A percentile compares a stretch with the other conserved stretches of the same genome.
These are phyloP conservation scores for Cercospora sesami DNA, from an alignment of 2,329 filamentous ascomycete species.

Conservation along the genomic window DNA sequence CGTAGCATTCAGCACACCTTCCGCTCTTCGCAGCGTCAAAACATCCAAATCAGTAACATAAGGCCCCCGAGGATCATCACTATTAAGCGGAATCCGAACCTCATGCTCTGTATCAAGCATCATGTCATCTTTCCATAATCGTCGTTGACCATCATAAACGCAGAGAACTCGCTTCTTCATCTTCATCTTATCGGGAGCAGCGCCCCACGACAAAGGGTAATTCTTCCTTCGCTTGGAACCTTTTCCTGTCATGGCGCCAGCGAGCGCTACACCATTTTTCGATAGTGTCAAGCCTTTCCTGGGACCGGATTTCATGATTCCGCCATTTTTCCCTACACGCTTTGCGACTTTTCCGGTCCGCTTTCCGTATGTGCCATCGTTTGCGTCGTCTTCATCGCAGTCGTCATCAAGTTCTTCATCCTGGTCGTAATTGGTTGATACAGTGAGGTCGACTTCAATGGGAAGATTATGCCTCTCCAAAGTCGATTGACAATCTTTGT, in stretches of 20 bases:
- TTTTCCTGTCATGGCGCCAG: slow-evolving; percentile 48
- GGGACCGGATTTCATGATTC: slow-evolving; percentile 45
- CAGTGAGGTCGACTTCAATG: slow-evolving; percentile 48
- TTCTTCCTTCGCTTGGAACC: slow-evolving; percentile 89
- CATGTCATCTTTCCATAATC: slow-evolving; percentile 97
- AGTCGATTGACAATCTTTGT: slow-evolving; percentile 58
- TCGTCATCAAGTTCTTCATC: slow-evolving; percentile 60
- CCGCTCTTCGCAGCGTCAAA: slow-evolving; percentile 82
- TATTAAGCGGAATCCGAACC: slow-evolving; percentile 74
- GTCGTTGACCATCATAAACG: slow-evolving; percentile 83
- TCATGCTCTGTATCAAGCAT: slow-evolving; percentile 96
- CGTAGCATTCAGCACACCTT: slow-evolving; percentile 76
- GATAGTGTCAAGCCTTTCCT: slow-evolving; percentile 75
- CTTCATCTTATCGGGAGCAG: slow-evolving; percentile 88
- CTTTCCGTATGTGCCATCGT: slow-evolving; percentile 57
- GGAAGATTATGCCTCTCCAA: slow-evolving; percentile 59
- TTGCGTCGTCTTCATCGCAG: slow-evolving; percentile 53
- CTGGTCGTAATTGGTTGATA: slow-evolving; percentile 51
- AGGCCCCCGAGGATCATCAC: slow-evolving; percentile 62
- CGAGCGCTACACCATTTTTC: slow-evolving; percentile 66
- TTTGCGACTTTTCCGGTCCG: slow-evolving; percentile 49
- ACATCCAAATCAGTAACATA: slow-evolving; percentile 94
- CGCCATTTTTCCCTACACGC: slow-evolving; percentile 41
- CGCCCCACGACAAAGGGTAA: slow-evolving; percentile 92
- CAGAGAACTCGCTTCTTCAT: slow-evolving; percentile 97